Evolutionary conservation across 306 rosid genomes (phyloP).

Genomic region (Cucumis sativus): DNA sequence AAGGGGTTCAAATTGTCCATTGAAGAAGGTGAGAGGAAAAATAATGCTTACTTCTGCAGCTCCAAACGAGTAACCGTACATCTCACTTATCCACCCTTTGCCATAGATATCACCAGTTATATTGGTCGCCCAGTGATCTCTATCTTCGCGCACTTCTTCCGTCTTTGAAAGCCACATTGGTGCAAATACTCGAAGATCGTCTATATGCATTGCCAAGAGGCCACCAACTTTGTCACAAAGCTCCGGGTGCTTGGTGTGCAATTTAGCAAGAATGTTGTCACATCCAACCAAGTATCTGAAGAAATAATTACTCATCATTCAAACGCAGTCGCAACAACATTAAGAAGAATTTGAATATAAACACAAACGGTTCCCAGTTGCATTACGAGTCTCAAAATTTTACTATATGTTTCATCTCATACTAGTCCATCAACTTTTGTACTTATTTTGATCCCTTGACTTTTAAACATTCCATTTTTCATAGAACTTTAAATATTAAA

Average conservation of each 20-base stretch:
- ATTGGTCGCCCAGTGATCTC: constrained; percentile 85
- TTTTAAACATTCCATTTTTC: background rate
- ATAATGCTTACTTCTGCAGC: constrained; percentile 77
- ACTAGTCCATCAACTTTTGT: background rate
- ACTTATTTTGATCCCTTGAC: background rate
- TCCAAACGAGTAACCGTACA: constrained; percentile 97
- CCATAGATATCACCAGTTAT: constrained; percentile 88
- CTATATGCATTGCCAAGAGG: constrained; percentile 84
- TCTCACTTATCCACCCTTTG: constrained; percentile 97
- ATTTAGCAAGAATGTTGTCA: constrained; percentile 66
- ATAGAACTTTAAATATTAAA: background rate
- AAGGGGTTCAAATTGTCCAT: background rate
- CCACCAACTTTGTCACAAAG: constrained; percentile 99
- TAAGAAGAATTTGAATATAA: background rate
- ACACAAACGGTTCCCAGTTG: background rate
- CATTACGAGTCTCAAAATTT: background rate
- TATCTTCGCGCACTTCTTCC: constrained; percentile 91
- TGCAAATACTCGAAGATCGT: constrained; percentile 80
- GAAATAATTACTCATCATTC: constrained; percentile 1
- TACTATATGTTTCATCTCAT: background rate
- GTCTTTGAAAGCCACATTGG: constrained; percentile 98
- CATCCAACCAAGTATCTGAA: constrained; percentile 87
- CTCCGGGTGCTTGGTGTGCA: constrained; percentile 85
- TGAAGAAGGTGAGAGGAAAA: background rate
- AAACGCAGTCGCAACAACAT: constrained; percentile 5